Conservation (phyloP, 257 asterid species). For the Echites panduratus region DNA sequence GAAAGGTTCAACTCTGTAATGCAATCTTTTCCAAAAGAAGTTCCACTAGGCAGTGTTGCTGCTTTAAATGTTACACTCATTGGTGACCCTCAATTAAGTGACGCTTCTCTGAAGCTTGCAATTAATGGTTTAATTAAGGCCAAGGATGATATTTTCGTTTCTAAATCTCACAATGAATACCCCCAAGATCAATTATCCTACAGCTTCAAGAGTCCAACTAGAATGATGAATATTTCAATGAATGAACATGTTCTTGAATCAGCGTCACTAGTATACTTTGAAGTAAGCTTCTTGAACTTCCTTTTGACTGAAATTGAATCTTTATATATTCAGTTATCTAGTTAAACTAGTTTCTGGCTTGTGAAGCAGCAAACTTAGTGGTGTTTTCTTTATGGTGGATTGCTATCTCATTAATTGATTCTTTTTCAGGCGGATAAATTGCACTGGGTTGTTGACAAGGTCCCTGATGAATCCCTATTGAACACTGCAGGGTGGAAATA, state of each 20-base stretch:
- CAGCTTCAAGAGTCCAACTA: conserved; percentile 40
- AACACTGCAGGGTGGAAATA: conserved; percentile 91
- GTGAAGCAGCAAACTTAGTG: no score
- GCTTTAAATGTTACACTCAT: conserved; percentile 60
- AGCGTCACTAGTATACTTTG: conserved; percentile 62
- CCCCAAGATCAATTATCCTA: conserved; percentile 29
- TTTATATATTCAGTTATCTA: background rate
- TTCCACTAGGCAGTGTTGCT: conserved; percentile 50
- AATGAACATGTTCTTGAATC: conserved; percentile 75
- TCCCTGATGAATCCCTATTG: conserved; percentile 60
- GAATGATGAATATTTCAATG: conserved; percentile 63
- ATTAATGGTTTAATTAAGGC: conserved; percentile 60
- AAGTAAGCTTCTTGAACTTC: conserved; percentile 39
- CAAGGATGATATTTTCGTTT: conserved; percentile 29
- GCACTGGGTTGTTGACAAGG: conserved; percentile 69
- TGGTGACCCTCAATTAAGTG: conserved; percentile 50
- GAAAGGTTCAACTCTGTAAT: conserved; percentile 48
- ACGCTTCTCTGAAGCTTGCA: conserved; percentile 54
- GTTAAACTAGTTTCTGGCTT: background rate
- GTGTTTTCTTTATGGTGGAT: conserved; percentile 1
- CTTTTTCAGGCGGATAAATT: conserved; percentile 59
- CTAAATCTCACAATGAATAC: conserved; percentile 25
- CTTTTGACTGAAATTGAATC: conserved; percentile 5
- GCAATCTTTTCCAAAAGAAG: conserved; percentile 78
- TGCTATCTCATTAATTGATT: conserved; percentile 12